Percentiles rank a stretch among this genome's conserved stretches.
These are phyloP conservation scores for Glutinoglossum americanum DNA, from an alignment of 495 filamentous ascomycete genomes.

Conservation along the genomic window DNA sequence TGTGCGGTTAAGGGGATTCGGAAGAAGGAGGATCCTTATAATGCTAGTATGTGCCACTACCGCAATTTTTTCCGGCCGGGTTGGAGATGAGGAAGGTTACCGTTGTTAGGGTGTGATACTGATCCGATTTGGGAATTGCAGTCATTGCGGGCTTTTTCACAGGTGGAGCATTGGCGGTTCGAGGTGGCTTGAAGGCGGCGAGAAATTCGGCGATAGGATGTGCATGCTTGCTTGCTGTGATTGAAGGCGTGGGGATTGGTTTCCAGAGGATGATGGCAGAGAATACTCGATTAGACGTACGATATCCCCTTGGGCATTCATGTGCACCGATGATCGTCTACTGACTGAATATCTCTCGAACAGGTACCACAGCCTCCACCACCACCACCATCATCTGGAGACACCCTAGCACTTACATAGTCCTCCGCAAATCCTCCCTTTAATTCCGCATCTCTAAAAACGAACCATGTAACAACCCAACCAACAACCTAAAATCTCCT, in stretches of 20 bases:
- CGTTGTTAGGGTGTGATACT: background rate
- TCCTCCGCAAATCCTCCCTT: background rate
- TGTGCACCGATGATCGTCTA: background rate
- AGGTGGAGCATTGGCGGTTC: constrained; percentile 71
- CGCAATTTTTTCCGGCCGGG: background rate
- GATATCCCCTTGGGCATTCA: constrained; percentile 1
- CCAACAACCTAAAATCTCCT: background rate
- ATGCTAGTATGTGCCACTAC: constrained; percentile 44
- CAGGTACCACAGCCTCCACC: background rate
- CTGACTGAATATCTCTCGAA: background rate
- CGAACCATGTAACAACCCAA: background rate
- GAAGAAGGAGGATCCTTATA: constrained; percentile 95
- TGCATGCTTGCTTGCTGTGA: constrained; percentile 79
- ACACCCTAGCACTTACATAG: background rate
- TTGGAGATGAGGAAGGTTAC: background rate
- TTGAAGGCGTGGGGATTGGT: constrained; percentile 93
- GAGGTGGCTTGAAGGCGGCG: constrained; percentile 73
- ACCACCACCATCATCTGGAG: background rate
- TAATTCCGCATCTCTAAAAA: background rate
- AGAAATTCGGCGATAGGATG: constrained; percentile 91
- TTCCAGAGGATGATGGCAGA: constrained; percentile 94
- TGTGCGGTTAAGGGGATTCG: constrained; percentile 92
- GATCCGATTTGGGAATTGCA: constrained; percentile 9
- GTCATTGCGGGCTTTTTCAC: constrained; percentile 93
- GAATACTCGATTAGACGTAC: constrained; percentile 64